Conservation (phyloP, 2,329 filamentous ascomycete genomes). For the Mycosphaerella sp. region DNA sequence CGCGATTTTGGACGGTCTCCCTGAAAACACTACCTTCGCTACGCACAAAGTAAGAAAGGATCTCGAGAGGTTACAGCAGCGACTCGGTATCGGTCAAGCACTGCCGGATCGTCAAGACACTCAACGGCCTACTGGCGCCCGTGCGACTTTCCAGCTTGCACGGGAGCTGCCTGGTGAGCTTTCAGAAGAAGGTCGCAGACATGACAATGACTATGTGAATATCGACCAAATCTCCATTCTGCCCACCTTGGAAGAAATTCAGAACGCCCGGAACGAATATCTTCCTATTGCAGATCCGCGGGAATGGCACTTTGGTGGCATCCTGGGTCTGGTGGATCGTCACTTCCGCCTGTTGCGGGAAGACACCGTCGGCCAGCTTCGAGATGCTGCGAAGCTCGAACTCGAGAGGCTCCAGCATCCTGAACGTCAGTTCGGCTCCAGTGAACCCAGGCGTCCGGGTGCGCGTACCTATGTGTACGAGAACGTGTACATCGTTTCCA, state of each 20-base stretch:
- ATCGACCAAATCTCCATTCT: slow-evolving; percentile 57
- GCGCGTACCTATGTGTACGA: slow-evolving; percentile 37
- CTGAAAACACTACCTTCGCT: too few relatives aligned
- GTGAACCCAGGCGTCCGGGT: neutral
- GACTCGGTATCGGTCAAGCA: too few relatives aligned
- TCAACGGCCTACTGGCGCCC: too few relatives aligned
- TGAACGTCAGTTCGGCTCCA: neutral
- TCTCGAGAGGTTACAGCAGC: too few relatives aligned
- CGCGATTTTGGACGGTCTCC: too few relatives aligned
- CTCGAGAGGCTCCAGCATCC: slow-evolving; percentile 33
- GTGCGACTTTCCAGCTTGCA: too few relatives aligned
- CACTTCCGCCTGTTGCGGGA: slow-evolving; percentile 66
- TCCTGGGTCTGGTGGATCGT: slow-evolving; percentile 54
- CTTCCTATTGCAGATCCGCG: slow-evolving; percentile 31
- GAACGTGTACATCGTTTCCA: slow-evolving; percentile 29
- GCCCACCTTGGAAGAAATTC: slow-evolving; percentile 57
- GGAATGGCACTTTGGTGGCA: slow-evolving; percentile 39
- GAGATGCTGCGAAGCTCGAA: slow-evolving; percentile 49
- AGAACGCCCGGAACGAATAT: slow-evolving; percentile 7
- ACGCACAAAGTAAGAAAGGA: too few relatives aligned
- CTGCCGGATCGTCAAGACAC: too few relatives aligned
- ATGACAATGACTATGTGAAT: slow-evolving; percentile 64
- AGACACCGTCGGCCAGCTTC: slow-evolving; percentile 62
- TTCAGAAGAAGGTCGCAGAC: slow-evolving; percentile 51
- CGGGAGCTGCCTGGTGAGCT: slow-evolving; percentile 30